Percentiles rank a stretch among this genome's conserved stretches.
Conservation (phyloP, 202 grass and related monocot species). For the Cymbopogon flexuosus region DNA sequence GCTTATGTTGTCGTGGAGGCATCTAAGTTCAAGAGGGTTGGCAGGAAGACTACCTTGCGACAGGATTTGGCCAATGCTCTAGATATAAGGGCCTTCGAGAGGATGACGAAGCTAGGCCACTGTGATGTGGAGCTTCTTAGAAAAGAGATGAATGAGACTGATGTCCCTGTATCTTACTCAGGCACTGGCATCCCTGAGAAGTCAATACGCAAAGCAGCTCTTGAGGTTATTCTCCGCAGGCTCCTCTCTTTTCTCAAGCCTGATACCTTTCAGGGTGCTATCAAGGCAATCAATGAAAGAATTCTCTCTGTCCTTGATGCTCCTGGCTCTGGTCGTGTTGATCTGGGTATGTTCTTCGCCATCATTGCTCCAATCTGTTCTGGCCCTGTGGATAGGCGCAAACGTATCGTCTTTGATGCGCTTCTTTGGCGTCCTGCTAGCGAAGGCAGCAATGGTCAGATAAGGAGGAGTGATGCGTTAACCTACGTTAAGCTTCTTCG, state of each 20-base stretch:
- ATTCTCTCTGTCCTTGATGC: slow-evolving; percentile 76
- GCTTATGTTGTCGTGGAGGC: slow-evolving; percentile 73
- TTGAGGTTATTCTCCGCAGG: slow-evolving; percentile 86
- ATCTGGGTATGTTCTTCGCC: slow-evolving; percentile 95
- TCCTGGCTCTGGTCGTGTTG: slow-evolving; percentile 72
- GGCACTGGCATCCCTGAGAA: slow-evolving; percentile 69
- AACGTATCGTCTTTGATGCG: slow-evolving; percentile 72
- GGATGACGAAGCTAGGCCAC: slow-evolving; percentile 61
- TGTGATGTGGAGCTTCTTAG: slow-evolving; percentile 65
- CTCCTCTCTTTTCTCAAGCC: slow-evolving; percentile 83
- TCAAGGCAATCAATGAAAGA: slow-evolving; percentile 92
- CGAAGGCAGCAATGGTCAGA: slow-evolving; percentile 60
- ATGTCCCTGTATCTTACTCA: slow-evolving; percentile 90
- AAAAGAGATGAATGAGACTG: slow-evolving; percentile 96
- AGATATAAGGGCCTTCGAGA: slow-evolving; percentile 90
- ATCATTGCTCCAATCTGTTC: slow-evolving; percentile 78
- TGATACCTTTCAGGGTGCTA: slow-evolving; percentile 85
- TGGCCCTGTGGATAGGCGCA: slow-evolving; percentile 66
- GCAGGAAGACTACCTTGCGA: slow-evolving; percentile 59
- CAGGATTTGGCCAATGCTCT: slow-evolving; percentile 91
- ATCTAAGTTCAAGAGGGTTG: slow-evolving; percentile 90
- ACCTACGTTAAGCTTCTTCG: slow-evolving; percentile 74
- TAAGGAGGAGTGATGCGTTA: slow-evolving; percentile 76
- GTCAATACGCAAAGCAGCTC: slow-evolving; percentile 81
- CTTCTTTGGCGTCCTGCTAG: slow-evolving; percentile 81